phyloP scores from a whole-genome alignment of 176 grass and related monocot species.

The Oryza meridionalis region DNA sequence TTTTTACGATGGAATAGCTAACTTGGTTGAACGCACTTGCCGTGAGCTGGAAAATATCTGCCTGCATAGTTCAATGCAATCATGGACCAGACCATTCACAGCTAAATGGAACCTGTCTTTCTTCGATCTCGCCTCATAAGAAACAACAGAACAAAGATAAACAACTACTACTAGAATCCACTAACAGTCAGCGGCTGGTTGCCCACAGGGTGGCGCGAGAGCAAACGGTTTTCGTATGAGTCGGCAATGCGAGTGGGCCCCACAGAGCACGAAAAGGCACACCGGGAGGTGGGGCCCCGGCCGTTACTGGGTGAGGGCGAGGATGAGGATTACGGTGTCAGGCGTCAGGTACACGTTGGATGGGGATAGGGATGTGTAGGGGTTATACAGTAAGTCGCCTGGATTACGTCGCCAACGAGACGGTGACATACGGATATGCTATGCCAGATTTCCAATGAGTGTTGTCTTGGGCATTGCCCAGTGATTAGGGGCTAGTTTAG shows the following conservation, averaged over 20 bases:
- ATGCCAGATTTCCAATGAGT: too few species aligned
- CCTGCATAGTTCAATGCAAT: not conserved
- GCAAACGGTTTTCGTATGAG: not conserved
- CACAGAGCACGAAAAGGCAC: not conserved
- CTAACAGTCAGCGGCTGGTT: not conserved
- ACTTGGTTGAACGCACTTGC: not conserved
- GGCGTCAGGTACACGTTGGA: conserved; percentile 19
- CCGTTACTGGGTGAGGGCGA: not conserved
- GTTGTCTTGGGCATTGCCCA: too few species aligned
- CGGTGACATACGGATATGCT: too few species aligned
- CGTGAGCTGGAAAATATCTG: conserved; percentile 8
- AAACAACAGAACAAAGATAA: not conserved
- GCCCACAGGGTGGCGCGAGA: not conserved
- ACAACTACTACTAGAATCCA: not conserved
- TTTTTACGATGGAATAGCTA: not conserved
- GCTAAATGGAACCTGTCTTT: not conserved
- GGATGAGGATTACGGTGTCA: not conserved
- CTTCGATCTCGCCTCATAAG: not conserved
- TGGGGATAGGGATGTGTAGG: not conserved
- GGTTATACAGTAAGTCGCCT: not conserved
- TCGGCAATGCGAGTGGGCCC: not conserved
- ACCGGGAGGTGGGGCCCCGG: not conserved
- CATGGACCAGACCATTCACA: not conserved
- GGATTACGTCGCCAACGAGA: not conserved
- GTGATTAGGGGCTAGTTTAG: too few species aligned